phyloP scores from a whole-genome alignment of 2,329 filamentous ascomycete species.

The Pseudogymnoascus pannorum region DNA sequence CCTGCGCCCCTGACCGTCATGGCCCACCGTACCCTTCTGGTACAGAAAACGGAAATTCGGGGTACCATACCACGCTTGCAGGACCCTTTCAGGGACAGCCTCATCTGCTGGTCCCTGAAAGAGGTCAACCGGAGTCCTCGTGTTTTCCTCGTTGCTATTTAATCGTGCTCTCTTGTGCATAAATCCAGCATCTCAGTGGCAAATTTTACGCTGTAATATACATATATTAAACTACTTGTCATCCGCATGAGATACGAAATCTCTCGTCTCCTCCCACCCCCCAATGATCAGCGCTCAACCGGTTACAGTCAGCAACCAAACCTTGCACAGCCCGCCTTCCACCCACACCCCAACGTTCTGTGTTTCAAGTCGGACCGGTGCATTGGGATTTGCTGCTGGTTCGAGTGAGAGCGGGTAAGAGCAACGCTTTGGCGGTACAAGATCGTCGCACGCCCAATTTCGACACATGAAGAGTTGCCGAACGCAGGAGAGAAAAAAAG shows the following conservation, averaged over 20 bases:
- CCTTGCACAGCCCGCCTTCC: slow-evolving; percentile 3
- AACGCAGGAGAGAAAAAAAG: background rate
- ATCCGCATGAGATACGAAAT: slow-evolving; percentile 6
- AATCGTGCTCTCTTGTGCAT: background rate
- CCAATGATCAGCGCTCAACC: background rate
- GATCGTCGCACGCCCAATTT: slow-evolving; percentile 3
- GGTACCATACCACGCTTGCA: background rate
- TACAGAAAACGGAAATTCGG: background rate
- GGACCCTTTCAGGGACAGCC: background rate
- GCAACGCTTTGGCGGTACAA: slow-evolving; percentile 1
- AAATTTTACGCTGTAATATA: background rate
- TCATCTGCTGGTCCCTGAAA: background rate
- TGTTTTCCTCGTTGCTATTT: background rate
- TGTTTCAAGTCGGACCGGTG: background rate
- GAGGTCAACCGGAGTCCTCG: background rate
- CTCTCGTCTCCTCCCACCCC: background rate
- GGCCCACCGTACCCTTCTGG: background rate
- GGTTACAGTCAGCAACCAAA: background rate
- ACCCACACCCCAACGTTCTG: background rate
- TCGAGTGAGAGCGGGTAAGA: slow-evolving; percentile 5
- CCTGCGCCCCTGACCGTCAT: background rate
- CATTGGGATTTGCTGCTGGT: background rate
- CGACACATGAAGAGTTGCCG: background rate
- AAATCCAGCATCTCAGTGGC: background rate
- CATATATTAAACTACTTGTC: background rate